Evolutionary conservation across 2,329 filamentous ascomycete species (phyloP), one percentile per base, ranked within the genome.

Genomic region (Aspergillus fumigatus): DNA sequence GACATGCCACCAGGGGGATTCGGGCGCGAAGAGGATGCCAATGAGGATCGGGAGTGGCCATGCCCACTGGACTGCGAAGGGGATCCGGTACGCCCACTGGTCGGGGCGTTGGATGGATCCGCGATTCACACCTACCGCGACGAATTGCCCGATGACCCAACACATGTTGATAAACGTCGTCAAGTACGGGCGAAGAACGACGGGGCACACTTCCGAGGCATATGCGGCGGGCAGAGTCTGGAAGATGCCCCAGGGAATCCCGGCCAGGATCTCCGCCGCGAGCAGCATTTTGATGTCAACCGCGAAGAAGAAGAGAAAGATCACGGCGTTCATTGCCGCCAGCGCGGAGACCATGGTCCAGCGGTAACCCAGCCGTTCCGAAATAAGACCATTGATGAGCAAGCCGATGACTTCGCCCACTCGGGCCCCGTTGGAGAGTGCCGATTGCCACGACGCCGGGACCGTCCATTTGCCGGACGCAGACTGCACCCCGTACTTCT

Each of bases 1-100:
- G 32, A 80, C 73, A 7, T 79, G 70, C 77, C 77, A 79, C 76
- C 76, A 77, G n/a, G 77, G 77, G 3, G 72, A 78, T 59, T 79
- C 77, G 0, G 77, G 77, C 3, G 77, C 77, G 40, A 79, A 64
- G 17, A 68, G 63, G 29, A 76, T 70, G 9, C 74, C 75, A 35
- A 78, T 64, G 25, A 76, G 62, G 9, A 80, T 73, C 1, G 78
- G 77, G 11, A 79, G 62, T 0, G 78, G 77, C 75, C 77, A 80
- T 63, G 76, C 76, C 78, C 78, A 79, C 61, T 81, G 79, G 10
- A 80, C 58, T 2, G 73, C 75, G 51, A 79, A 81, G 1, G 79
- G 79, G 50, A 81, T 79, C 7, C 75, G 71, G 61, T 79, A 81
- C 1, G 76, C 73, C 79, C 78, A 80, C 54, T 80, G 62, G 54